Evolutionary conservation across 805 yeast genomes (phyloP), one percentile per base, ranked within the genome.

Genomic region (Millerago galiae): DNA sequence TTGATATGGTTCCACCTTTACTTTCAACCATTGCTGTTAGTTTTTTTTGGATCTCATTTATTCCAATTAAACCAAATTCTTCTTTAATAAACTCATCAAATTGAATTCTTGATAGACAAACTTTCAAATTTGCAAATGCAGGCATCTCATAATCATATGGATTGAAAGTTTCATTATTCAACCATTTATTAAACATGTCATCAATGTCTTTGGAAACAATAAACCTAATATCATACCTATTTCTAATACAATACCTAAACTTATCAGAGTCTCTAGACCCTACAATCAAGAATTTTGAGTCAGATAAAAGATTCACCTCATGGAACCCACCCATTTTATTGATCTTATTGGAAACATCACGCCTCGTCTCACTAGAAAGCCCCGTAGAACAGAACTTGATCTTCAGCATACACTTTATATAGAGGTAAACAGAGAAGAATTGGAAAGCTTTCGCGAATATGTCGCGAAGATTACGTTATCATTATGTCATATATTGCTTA

Each of bases 241-340:
- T 64, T 43, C 67, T 62, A 2, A 77, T 70, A 42, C 77, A 70
- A 53, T 67, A 79, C 39, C 61, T 61, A 57, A 71, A 77, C 55
- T 79, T 79, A 24, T 75, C 80, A 0, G 83, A 77, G 69, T 2
- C 87, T 25, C 74, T 62, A 33, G 68, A 69, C 2, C 87, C 88
- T 26, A 81, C 80, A 5, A 83, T 67, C 21, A 83, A 59, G 33
- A 74, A 74, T 41, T 73, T 70, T 3, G 77, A 81, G 55, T 78
- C 80, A 37, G 78, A 73, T 66, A 81, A 77, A 49, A 83, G 60
- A 52, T 81, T 81, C 34, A 69, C 68, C 44, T 71, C 68, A 49
- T 70, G 75, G 9, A 52, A 54, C 1, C 89, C 90, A 8, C 90
- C 91, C 58, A 83, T 66, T 8, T 70, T 63, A 24, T 62, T 56